Conservation (phyloP, 2,329 filamentous ascomycete species). For the Incumbomyces delicatus region DNA sequence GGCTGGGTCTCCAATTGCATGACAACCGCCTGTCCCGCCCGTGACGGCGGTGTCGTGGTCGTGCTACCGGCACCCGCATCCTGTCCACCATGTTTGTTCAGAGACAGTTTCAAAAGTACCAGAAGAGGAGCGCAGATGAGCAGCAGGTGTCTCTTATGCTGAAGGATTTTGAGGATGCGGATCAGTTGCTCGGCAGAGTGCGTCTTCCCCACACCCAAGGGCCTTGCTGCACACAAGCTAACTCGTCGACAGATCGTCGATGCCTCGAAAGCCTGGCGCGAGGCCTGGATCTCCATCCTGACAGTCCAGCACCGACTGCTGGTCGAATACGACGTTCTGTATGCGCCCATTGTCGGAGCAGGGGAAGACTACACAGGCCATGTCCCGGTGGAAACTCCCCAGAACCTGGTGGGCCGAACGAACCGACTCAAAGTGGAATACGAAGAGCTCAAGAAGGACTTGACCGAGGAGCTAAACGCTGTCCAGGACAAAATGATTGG, state of each 20-base stretch:
- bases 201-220: conserved; percentile 16
- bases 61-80: no score
- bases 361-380: conserved; percentile 48
- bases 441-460: conserved; percentile 59
- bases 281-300: conserved; percentile 66
- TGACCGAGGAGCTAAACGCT: conserved; percentile 59
- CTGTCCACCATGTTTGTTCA: conserved; percentile 41
- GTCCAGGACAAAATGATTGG: conserved; percentile 62
- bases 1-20: neutral
- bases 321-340: conserved; percentile 61
- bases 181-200: conserved; percentile 64
- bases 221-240: conserved; percentile 10
- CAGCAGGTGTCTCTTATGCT: conserved; percentile 65
- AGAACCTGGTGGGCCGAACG: conserved; percentile 54
- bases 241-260: conserved; percentile 54
- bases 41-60: neutral
- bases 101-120: conserved; percentile 62
- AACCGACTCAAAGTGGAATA: conserved; percentile 57
- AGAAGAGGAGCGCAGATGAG: conserved; percentile 63
- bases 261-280: conserved; percentile 64
- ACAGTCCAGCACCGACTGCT: conserved; percentile 57
- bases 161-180: conserved; percentile 70
- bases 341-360: conserved; percentile 64
- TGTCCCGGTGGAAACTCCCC: conserved; percentile 51
- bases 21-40: conserved; percentile 1